Conservation (phyloP, 208 protist species). For the Acanthamoeba healyi region DNA sequence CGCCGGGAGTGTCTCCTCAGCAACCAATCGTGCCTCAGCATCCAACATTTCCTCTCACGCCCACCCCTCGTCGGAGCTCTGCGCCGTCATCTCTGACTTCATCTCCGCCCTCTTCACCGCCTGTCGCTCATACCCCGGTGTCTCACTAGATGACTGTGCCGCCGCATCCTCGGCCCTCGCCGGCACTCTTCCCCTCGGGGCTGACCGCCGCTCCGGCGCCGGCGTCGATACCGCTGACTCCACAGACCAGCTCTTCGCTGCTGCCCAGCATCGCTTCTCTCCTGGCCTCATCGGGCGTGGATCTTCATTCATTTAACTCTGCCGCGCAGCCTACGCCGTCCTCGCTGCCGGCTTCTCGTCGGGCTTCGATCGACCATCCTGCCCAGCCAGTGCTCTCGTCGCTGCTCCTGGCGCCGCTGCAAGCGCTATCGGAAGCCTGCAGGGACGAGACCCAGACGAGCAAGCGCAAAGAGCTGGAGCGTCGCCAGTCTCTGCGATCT, state of each 20-base stretch:
- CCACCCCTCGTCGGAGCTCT: neutral
- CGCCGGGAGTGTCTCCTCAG: neutral
- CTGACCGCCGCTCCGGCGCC: neutral
- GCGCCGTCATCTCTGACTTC: neutral
- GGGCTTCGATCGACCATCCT: neutral
- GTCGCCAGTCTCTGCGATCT: too few relatives aligned
- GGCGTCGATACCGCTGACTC: neutral
- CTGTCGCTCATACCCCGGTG: too few relatives aligned
- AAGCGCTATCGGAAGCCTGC: neutral
- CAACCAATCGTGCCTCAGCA: neutral
- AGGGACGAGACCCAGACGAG: neutral
- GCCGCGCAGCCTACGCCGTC: neutral
- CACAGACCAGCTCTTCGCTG: neutral
- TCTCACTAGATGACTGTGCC: neutral
- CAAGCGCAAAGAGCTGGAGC: slow-evolving; percentile 27
- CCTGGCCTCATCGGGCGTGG: neutral
- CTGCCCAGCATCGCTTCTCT: slow-evolving; percentile 1
- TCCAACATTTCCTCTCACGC: neutral
- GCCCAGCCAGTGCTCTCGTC: neutral
- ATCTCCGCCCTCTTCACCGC: neutral
- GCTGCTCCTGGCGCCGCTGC: neutral
- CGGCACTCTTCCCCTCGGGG: neutral
- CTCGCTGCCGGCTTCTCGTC: neutral
- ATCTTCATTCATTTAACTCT: neutral
- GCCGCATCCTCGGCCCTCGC: neutral